These are phyloP conservation scores for Coemansia sp. DNA, from an alignment of 192 early-diverging fungal species.

Conservation along the genomic window DNA sequence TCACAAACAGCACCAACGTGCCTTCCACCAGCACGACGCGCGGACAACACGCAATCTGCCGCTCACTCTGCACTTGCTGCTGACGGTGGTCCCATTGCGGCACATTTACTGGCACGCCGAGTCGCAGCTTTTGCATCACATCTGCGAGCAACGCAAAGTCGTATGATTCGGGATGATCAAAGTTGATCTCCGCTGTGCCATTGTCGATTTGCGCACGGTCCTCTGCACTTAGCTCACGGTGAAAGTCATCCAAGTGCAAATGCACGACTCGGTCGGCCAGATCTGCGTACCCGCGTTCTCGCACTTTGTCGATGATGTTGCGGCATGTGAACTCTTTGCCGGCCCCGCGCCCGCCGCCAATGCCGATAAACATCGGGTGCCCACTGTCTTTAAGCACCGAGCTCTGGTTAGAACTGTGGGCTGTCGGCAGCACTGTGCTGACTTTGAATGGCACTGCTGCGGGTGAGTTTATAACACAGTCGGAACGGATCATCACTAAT, in stretches of 20 bases:
- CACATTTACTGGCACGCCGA: conserved; percentile 54
- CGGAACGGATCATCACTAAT: conserved; percentile 28
- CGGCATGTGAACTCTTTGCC: conserved; percentile 51
- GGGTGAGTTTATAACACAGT: conserved; percentile 41
- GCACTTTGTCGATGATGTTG: conserved; percentile 46
- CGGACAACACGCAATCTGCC: conserved; percentile 45
- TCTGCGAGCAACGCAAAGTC: conserved; percentile 70
- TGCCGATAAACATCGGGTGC: conserved; percentile 53
- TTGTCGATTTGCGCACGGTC: conserved; percentile 55
- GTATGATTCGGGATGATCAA: conserved; percentile 76
- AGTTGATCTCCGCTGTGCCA: conserved; percentile 58
- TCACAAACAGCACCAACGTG: conserved; percentile 73
- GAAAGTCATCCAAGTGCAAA: conserved; percentile 68
- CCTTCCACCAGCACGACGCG: conserved; percentile 79
- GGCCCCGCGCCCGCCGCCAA: conserved; percentile 55
- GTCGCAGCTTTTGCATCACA: conserved; percentile 56
- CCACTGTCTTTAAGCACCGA: background rate
- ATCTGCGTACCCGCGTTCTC: conserved; percentile 49
- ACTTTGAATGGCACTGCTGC: conserved; percentile 38
- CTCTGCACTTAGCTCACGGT: conserved; percentile 57
- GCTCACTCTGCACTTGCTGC: conserved; percentile 21
- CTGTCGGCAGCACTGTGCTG: background rate
- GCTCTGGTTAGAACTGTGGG: no score
- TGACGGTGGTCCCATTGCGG: conserved; percentile 66
- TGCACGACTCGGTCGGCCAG: conserved; percentile 57